Evolutionary conservation across 192 early-diverging fungal species (phyloP).

Genomic region (Backusella australiensis): DNA sequence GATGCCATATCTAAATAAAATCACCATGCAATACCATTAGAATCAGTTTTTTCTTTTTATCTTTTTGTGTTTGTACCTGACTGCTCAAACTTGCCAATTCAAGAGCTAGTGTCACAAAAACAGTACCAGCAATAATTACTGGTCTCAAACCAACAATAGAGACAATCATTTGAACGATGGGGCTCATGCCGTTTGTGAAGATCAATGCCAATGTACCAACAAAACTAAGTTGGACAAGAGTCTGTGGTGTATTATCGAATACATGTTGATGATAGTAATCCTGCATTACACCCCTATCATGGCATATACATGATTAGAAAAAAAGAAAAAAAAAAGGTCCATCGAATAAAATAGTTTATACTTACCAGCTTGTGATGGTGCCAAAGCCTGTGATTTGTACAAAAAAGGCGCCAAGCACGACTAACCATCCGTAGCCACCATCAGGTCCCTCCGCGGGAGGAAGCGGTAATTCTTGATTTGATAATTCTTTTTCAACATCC

Average conservation of each 20-base stretch:
- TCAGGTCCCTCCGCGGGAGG: slow-evolving; percentile 18
- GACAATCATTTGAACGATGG: slow-evolving; percentile 16
- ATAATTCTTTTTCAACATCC: not conserved
- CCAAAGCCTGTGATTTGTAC: slow-evolving; percentile 28
- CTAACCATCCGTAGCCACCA: slow-evolving; percentile 42
- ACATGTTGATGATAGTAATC: slow-evolving; percentile 27
- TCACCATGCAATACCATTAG: not conserved
- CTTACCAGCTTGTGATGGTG: slow-evolving; percentile 10
- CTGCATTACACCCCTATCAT: slow-evolving; percentile 30
- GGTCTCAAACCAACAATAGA: slow-evolving; percentile 14
- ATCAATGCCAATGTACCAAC: slow-evolving; percentile 24
- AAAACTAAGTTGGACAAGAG: slow-evolving; percentile 21
- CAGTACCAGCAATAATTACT: slow-evolving; percentile 12
- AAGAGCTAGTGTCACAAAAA: slow-evolving; percentile 14
- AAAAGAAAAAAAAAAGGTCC: not conserved
- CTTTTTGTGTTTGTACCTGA: not conserved
- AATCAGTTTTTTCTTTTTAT: not conserved
- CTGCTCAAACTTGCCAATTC: slow-evolving; percentile 20
- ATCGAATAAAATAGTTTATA: not conserved
- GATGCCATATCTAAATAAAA: slow-evolving; percentile 52
- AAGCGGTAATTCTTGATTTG: not conserved
- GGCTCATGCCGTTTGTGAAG: slow-evolving; percentile 15
- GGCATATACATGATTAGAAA: not conserved
- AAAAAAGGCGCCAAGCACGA: slow-evolving; percentile 41
- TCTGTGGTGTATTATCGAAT: slow-evolving; percentile 17